Conservation (phyloP, 2,329 filamentous ascomycete genomes). For the Phyllosticta citrichinensis region DNA sequence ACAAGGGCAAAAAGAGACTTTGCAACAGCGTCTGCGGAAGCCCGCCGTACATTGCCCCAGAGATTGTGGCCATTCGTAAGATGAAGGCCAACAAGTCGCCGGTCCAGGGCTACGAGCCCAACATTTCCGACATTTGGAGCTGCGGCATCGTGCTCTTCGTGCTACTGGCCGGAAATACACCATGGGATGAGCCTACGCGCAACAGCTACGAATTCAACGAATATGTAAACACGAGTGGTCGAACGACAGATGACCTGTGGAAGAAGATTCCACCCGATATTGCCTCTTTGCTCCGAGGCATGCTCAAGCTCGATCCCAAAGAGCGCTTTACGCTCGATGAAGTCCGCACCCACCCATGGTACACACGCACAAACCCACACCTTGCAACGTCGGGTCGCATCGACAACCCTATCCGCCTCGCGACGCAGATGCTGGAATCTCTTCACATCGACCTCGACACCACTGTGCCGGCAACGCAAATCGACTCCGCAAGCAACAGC, state of each 20-base stretch:
- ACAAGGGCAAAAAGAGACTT: constrained; percentile 70
- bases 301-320: constrained; percentile 72
- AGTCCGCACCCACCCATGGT: constrained; percentile 90
- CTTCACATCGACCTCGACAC: constrained; percentile 77
- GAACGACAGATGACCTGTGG: constrained; percentile 80
- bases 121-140: constrained; percentile 90
- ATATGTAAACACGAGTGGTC: constrained; percentile 70
- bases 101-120: constrained; percentile 57
- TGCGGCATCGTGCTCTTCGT: constrained; percentile 98
- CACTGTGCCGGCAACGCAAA: constrained; percentile 15
- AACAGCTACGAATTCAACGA: constrained; percentile 86
- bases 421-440: constrained; percentile 90
- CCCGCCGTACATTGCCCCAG: constrained; percentile 93
- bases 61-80: constrained; percentile 54
- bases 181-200: constrained; percentile 86
- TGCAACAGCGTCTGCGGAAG: constrained; percentile 89
- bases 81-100: constrained; percentile 39
- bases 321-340: constrained; percentile 77
- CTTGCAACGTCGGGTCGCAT: constrained; percentile 65
- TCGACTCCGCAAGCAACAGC: constrained; percentile 42
- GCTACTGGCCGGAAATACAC: constrained; percentile 87
- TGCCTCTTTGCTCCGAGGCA: constrained; percentile 76
- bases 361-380: constrained; percentile 70
- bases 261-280: constrained; percentile 61
- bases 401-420: constrained; percentile 69